Evolutionary conservation across 2,329 filamentous ascomycete species (phyloP).

Genomic region (Monilinia fructigena): DNA sequence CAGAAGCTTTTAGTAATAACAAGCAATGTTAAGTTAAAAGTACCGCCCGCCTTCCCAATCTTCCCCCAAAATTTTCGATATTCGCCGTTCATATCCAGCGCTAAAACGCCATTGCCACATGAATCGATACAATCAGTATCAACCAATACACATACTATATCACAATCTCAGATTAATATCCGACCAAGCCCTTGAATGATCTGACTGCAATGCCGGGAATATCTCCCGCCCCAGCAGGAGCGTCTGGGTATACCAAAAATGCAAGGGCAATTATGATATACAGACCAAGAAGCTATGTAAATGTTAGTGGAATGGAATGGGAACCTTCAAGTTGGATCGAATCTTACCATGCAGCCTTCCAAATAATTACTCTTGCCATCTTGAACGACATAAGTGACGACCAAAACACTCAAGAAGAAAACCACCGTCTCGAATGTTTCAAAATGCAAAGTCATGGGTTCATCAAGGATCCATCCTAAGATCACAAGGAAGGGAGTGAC

Average conservation of each 20-base stretch:
- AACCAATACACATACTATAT: background rate
- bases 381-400: conserved; percentile 74
- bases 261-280: conserved; percentile 60
- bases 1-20: background rate
- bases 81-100: conserved; percentile 10
- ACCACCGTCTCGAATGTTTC: conserved; percentile 77
- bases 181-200: conserved; percentile 20
- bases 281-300: conserved; percentile 51
- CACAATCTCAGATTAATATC: conserved; percentile 17
- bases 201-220: conserved; percentile 18
- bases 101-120: conserved; percentile 9
- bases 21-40: background rate
- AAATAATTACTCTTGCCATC: conserved; percentile 86
- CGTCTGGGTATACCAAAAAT: conserved; percentile 60
- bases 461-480: conserved; percentile 69
- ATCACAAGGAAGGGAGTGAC: conserved; percentile 78
- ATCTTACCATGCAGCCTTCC: conserved; percentile 65
- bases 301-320: conserved; percentile 10
- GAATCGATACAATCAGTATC: background rate
- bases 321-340: background rate
- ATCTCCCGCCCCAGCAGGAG: conserved; percentile 36
- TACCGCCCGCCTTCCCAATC: background rate
- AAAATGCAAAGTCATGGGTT: conserved; percentile 73
- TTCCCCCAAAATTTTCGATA: background rate
- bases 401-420: conserved; percentile 71